Evolutionary conservation across 2,329 filamentous ascomycete species (phyloP), one percentile per base, ranked within the genome.

Genomic region (Rhynchosporium graminicola): DNA sequence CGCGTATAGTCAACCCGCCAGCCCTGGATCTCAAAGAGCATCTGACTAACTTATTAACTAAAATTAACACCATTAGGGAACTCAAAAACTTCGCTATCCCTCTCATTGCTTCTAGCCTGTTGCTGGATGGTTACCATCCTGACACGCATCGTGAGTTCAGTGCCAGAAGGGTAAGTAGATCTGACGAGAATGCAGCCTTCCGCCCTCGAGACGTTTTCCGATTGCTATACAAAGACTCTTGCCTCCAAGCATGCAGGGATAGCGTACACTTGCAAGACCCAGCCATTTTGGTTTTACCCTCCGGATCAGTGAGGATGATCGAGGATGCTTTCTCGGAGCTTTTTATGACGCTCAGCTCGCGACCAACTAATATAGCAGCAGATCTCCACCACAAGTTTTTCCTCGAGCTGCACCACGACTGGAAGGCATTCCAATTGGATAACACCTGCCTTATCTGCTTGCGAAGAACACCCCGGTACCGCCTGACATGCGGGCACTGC

Each of bases 81-180:
- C 46, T 48, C 29, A 48, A 48, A 29, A 48, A 29, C 12, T 48
- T 48, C 12, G 26, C 26, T 48, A 29, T 48, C 12, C 12, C 28
- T 31, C 47, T 50, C 7, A 50, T 50, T 50, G 10, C 47, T 50
- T 50, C 28, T 50, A 50, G 47, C 47, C 12, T 50, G 15, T 50
- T 50, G 10, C 10, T 50, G 7, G 28, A 50, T 13, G 10, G 28
- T 50, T 50, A 50, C 10, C 10, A 50, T 33, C 28, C 28, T 15
- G 10, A 50, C 28, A 50, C 13, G 10, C 7, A 50, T 50, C 7
- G 10, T 50, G 28, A 50, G 28, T 50, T 50, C 10, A 33, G 4
- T 50, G 10, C 10, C 3, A 50, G 10, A 50, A 50, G 28, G 47
- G 47, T 50, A 10, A 50, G 10, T 50, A 50, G 10, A 50, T 50